Base-by-base conservation (phyloP, 441 rosid genomes). In the Francoa sonchifolia region DNA sequence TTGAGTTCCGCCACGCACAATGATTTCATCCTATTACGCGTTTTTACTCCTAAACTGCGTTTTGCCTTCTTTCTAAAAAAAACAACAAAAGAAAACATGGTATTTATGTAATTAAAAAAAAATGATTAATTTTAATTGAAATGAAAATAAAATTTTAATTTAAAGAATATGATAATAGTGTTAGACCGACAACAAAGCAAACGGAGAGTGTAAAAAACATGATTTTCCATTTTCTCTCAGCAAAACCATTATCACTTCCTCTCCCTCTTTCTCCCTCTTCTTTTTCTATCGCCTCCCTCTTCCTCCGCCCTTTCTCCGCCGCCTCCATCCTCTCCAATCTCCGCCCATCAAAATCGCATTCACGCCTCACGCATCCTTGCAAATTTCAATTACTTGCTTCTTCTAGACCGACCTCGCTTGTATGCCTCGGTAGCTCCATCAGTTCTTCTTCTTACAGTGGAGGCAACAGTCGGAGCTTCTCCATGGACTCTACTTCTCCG, bases 401-500 rank as follows among this genome's bases (percentile, higher is more conserved):
- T n/a, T n/a, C n/a, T n/a, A n/a, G n/a, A n/a, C 20, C 1, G 3
- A 23, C 38, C 31, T 26, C 66, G 61, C 6, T 53, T 42, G 59
- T 66, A 47, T 44, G 76, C 69, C 50, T 16, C 65, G 14, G 38
- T 45, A 25, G 43, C 50, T 15, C 47, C 14, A 30, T 31, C 55
- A 15, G 55, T 13, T 3, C 14, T 16, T n/a, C n/a, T n/a, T n/a
- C n/a, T n/a, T n/a, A n/a, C 21, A 29, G 44, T 1, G n/a, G 42
- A 5, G 6, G 33, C 19, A 20, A 7, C 5, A 34, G 23, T 54
- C 31, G 39, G n/a, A 38, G 48, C 57, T 57, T 54, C 43, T 41
- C 46, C 46, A 71, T 80, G 85, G 82, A 67, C 41, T 62, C 88
- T 13, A 61, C 79, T 30, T 54, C 71, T 13, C 50, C 71, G 62